Evolutionary conservation across 768 basidiomycete species (phyloP), one percentile per base, ranked within the genome.

Genomic region (Sporobolomyces phaffii): DNA sequence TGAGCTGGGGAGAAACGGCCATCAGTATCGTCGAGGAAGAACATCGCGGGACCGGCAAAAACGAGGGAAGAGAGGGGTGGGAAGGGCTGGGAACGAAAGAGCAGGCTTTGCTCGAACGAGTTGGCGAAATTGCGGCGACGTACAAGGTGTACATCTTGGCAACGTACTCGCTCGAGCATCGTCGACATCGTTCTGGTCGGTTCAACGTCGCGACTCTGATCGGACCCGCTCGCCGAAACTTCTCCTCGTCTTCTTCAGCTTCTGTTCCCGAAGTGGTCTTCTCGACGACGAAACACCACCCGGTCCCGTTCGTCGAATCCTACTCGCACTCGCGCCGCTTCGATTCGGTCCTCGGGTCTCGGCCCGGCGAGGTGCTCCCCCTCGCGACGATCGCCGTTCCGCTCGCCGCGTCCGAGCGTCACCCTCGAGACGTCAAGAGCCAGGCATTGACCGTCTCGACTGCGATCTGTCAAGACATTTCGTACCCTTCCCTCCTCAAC

Each of bases 81-180:
- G 62, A 52, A 5, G n/a, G n/a, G n/a, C n/a, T n/a, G n/a, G n/a
- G n/a, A n/a, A n/a, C n/a, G n/a, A n/a, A n/a, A n/a, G n/a, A n/a
- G n/a, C n/a, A n/a, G n/a, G n/a, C n/a, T n/a, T n/a, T n/a, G n/a
- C n/a, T n/a, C n/a, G n/a, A n/a, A n/a, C n/a, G n/a, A n/a, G 13
- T 80, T 73, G 57, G 89, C 78, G 60, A 59, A 22, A 54, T 70
- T 5, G 38, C 45, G 15, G 57, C 64, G 3, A 20, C 26, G 53
- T 53, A 79, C 73, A 66, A 89, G 80, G 63, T 53, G 10, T 43
- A 52, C 31, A 28, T 70, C 54, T 54, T 64, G 26, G 60, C 64
- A 41, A 70, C 64, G 8, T 70, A 70, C 60, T 60, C 57, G 34
- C 26, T 70, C 38, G 52, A 44, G 0, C 45, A 28, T 8, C 36